Base-by-base conservation (phyloP, 352 stramenopile species). In the Globisporangium recalcitrans region DNA sequence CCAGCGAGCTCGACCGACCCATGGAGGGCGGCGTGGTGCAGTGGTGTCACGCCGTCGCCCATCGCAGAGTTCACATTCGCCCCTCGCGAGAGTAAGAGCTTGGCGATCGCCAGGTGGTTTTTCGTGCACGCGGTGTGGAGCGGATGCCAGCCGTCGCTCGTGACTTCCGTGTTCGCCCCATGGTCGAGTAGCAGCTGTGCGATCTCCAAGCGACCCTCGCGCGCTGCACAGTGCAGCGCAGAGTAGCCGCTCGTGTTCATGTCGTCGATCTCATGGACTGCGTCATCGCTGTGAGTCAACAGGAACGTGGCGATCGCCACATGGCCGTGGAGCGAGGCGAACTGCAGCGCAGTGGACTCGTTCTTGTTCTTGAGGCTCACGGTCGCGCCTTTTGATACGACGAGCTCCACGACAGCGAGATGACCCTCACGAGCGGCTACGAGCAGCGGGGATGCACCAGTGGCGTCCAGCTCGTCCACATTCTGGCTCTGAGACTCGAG, bases 361-460 rank as follows among this genome's bases (percentile, higher is more conserved):
- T 54, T 60, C 24, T 49, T 26, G n/a, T 52, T 53, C 40, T 52
- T 58, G 6, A 49, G 16, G 10, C 13, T 22, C 1, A 49, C 14
- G 9, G 21, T 8, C 6, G 51, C 60, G 13, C 51, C 51, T 4
- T 38, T 29, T 2, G 38, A 27, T 13, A 65, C 21, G 19, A 60
- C 36, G 3, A 60, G 38, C 60, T 60, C 40, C 16, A 65, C 60
- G 27, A 65, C 42, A 13, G 36, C 26, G 16, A 53, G 9, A 11
- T 54, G 52, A 13, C 60, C 60, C 21, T 65, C 60, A 4, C 60
- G 60, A n/a, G 51, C 38, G 14, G 60, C 60, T 19, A 60, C 49
- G 9, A 60, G 51, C 22, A 65, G 29, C 26, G 52, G 36, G 8
- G 58, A 57, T n/a, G 47, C 58, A 5, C 58, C 58, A 13, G n/a